Evolutionary conservation across 306 rosid genomes (phyloP), one percentile per base, ranked within the genome.

Genomic region (Ormosia emarginata): DNA sequence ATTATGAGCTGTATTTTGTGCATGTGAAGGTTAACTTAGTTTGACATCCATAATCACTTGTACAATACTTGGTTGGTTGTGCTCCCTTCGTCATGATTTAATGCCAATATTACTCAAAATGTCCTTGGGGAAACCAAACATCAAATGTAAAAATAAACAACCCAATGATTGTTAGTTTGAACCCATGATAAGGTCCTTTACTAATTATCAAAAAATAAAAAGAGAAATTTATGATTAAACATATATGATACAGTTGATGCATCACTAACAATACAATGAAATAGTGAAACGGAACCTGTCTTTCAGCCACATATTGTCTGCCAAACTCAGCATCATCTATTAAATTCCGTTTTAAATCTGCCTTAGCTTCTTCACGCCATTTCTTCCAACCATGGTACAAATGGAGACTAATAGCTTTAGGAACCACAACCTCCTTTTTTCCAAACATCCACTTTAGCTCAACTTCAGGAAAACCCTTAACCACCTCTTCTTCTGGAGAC

Each of bases 401-500:
- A 84, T 90, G 97, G 75, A 91, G 89, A 75, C 93, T 80, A 78
- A 84, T 71, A 87, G 98, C 97, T 77, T 90, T 93, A 64, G 98
- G 98, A 83, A 87, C 92, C 46, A 87, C 85, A 24, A 93, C 94
- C 89, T 91, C 97, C 87, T 93, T 93, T 56, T 90, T 85, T 73
- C 98, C 98, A 82, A 93, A 93, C 90, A 90, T 90, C 98, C 97
- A 93, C 90, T 91, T 93, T 86, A 90, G 74, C 82, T 93, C 89
- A 71, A 91, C 88, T 86, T 91, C 98, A 61, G 98, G 98, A 89
- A 93, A 93, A 63, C 98, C 98, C 82, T 87, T 91, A 84, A 93
- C 61, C 68, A 88, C 93, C 87, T 95, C 95, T 47, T 87, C 94
- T 75, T 93, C 95, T 1, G 95, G 93, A 61, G 98, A 75, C 76